Base-by-base conservation (phyloP, 2,329 filamentous ascomycete genomes). In the Neonectria punicea region DNA sequence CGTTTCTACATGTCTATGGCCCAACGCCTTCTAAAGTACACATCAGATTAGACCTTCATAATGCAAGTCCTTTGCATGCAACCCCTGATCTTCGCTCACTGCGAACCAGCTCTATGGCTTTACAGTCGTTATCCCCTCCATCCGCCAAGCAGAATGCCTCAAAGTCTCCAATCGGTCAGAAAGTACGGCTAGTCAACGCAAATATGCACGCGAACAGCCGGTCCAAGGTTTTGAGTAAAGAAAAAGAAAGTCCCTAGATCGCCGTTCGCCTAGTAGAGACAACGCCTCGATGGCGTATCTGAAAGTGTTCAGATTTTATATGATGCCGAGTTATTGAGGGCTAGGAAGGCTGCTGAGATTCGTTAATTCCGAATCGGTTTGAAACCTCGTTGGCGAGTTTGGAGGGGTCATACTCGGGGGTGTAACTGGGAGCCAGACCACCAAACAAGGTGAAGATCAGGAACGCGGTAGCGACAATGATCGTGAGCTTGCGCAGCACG, bases 401-500 rank as follows among this genome's bases (percentile, higher is more conserved):
- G 59, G 80, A 77, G 6, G 87, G 81, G 74, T 88, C 83, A 70
- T 88, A 87, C 39, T 83, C 84, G 32, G 85, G 80, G 16, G 84
- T 85, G 67, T 89, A 89, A 30, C 82, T 84, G 22, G 90, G 90
- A 53, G 89, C 89, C 68, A 92, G 80, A 44, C 89, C 87, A 66
- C 87, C 88, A 62, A 97, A 87, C 20, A 97, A 79, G 70, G 93
- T 79, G 80, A 96, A 90, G 71, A 95, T 80, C 57, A 87, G 81
- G 68, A 92, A 79, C 63, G 93, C 78, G 20, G 87, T 85, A 28
- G 86, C 80, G 56, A 84, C 87, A 66, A 95, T 88, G 72, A 96
- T 84, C 68, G 93, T 83, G 57, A 94, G 79, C 83, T 95, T 94
- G 82, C 94, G 92, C 74, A 92, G 84, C 51, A 90, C 87, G 13